phyloP scores from a whole-genome alignment of 2,329 filamentous ascomycete genomes.

The Cladosporium sp. region DNA sequence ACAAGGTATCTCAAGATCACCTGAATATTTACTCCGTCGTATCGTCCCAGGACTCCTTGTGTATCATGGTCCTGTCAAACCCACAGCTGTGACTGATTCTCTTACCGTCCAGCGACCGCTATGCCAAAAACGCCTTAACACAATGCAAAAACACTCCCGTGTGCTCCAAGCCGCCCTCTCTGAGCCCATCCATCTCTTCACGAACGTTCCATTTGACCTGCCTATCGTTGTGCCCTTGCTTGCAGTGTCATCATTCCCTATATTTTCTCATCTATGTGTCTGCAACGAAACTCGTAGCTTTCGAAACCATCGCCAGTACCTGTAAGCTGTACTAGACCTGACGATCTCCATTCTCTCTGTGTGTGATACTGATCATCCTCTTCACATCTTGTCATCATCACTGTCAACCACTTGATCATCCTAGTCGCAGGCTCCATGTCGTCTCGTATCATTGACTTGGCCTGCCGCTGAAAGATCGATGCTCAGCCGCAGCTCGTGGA shows the following conservation, averaged over 20 bases:
- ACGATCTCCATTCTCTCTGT: too few relatives aligned
- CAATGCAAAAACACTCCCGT: background rate
- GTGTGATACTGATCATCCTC: too few relatives aligned
- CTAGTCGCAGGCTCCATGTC: too few relatives aligned
- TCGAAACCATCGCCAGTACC: background rate
- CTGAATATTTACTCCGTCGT: background rate
- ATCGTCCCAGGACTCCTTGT: background rate
- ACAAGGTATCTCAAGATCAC: background rate
- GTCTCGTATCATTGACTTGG: background rate
- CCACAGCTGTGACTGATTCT: conserved; percentile 2
- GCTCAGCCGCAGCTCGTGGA: background rate
- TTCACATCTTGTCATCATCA: too few relatives aligned
- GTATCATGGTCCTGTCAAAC: conserved; percentile 7
- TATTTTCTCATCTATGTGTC: background rate
- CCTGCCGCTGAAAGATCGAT: background rate
- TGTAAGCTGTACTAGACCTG: too few relatives aligned
- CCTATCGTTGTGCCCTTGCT: background rate
- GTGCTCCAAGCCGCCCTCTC: too few relatives aligned
- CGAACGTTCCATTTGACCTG: background rate
- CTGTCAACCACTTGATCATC: too few relatives aligned
- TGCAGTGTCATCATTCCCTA: background rate
- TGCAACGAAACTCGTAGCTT: background rate
- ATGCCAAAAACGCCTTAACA: background rate
- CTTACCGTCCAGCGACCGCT: background rate
- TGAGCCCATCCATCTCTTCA: background rate